Percentiles rank a stretch among this genome's conserved stretches.
phyloP scores from a whole-genome alignment of 345 rosid genomes.

The Camelina hispida region DNA sequence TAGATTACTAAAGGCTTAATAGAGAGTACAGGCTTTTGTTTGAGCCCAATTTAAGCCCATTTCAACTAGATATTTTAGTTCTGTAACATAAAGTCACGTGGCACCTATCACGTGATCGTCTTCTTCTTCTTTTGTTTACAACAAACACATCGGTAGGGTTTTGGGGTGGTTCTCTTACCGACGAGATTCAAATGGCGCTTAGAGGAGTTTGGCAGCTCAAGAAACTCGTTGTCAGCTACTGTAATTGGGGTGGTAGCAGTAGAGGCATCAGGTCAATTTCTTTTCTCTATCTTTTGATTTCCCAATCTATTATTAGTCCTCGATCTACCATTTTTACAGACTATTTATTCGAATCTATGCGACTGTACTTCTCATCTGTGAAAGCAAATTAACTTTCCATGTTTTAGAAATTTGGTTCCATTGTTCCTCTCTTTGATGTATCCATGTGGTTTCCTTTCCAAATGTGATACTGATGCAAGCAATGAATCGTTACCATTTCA shows the following conservation, averaged over 20 bases:
- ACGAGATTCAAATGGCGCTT: constrained; percentile 60
- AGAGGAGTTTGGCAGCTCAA: constrained; percentile 93
- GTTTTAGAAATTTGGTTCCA: background rate
- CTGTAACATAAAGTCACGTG: constrained; percentile 26
- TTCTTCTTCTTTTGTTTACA: background rate
- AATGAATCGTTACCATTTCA: background rate
- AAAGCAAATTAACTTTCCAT: background rate
- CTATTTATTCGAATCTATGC: background rate
- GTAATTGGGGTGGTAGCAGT: constrained; percentile 97
- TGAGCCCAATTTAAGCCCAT: constrained; percentile 8
- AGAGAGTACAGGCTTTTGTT: too few relatives aligned
- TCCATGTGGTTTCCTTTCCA: background rate
- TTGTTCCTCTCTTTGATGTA: constrained; percentile 1
- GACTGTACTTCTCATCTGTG: background rate
- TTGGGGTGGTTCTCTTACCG: background rate
- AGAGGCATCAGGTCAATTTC: constrained; percentile 71
- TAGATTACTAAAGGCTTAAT: too few relatives aligned
- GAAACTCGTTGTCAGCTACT: constrained; percentile 79
- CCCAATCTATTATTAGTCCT: background rate
- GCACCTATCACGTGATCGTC: constrained; percentile 33
- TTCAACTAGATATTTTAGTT: background rate
- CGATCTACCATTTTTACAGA: background rate
- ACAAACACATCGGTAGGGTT: constrained; percentile 29
- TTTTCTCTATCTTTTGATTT: background rate
- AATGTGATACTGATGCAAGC: background rate